Evolutionary conservation across 1,284 basidiomycete species (phyloP).

Genomic region (Cutaneotrichosporon curvatum): DNA sequence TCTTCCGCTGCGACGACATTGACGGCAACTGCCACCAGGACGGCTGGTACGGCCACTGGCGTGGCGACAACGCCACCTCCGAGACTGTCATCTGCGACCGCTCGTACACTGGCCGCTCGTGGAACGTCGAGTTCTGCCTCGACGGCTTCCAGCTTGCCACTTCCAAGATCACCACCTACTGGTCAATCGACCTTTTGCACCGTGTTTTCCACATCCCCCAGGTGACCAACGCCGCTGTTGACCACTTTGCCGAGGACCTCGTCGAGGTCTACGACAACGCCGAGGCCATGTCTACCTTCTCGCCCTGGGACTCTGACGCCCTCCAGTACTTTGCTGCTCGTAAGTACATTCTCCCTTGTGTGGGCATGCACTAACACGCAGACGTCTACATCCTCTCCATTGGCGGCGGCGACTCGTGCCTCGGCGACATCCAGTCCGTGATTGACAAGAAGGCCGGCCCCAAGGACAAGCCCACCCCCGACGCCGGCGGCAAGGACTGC

Average conservation of each 20-base stretch:
- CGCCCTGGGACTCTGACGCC: slow-evolving; percentile 42
- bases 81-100: slow-evolving; percentile 46
- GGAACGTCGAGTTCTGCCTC: slow-evolving; percentile 36
- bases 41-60: slow-evolving; percentile 47
- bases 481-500: slow-evolving; percentile 23
- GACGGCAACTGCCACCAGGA: slow-evolving; percentile 40
- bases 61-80: slow-evolving; percentile 45
- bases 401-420: slow-evolving; percentile 38
- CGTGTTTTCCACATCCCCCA: slow-evolving; percentile 45
- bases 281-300: slow-evolving; percentile 32
- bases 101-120: slow-evolving; percentile 33
- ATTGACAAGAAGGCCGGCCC: background rate
- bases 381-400: slow-evolving; percentile 43
- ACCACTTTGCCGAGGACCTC: slow-evolving; percentile 43
- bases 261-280: slow-evolving; percentile 40
- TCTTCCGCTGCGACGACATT: slow-evolving; percentile 46
- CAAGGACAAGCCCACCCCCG: slow-evolving; percentile 9
- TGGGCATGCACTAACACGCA: slow-evolving; percentile 3
- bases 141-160: slow-evolving; percentile 39
- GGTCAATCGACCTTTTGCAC: slow-evolving; percentile 46
- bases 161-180: slow-evolving; percentile 35
- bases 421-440: slow-evolving; percentile 22
- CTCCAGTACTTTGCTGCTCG: slow-evolving; percentile 46
- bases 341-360: slow-evolving; percentile 3
- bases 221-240: slow-evolving; percentile 34